These are phyloP conservation scores for Paramecium caudatum DNA, from an alignment of 73 alveolate species.

Conservation along the genomic window DNA sequence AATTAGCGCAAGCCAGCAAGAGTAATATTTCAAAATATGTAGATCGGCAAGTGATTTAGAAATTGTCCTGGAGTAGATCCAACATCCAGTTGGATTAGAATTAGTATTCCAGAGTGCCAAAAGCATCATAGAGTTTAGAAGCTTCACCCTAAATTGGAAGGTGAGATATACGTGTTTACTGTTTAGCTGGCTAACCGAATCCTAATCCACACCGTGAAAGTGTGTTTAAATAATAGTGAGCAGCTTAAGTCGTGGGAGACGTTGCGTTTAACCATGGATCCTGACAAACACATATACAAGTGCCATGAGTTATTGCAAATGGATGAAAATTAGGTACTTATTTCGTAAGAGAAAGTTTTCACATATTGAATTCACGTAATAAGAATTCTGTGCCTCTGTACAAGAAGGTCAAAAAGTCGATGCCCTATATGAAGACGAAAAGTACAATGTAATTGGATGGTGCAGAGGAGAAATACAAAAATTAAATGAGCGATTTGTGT, in stretches of 20 bases:
- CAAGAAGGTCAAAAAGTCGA: slow-evolving; percentile 81
- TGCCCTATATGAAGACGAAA: slow-evolving; percentile 84
- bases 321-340: not conserved
- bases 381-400: slow-evolving; percentile 83
- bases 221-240: slow-evolving; percentile 39
- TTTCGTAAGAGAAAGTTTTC: slow-evolving; percentile 18
- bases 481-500: slow-evolving; percentile 67
- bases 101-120: slow-evolving; percentile 27
- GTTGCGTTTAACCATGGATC: not conserved
- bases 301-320: slow-evolving; percentile 16
- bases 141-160: not conserved
- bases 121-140: slow-evolving; percentile 40
- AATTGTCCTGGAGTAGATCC: not conserved
- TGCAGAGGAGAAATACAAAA: slow-evolving; percentile 77
- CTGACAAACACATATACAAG: slow-evolving; percentile 23
- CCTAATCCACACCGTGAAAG: slow-evolving; percentile 11
- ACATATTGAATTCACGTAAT: slow-evolving; percentile 48
- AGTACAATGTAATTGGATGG: slow-evolving; percentile 82
- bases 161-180: not conserved
- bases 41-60: slow-evolving; percentile 2
- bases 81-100: slow-evolving; percentile 17
- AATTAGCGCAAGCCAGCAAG: slow-evolving; percentile 7
- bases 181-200: slow-evolving; percentile 9
- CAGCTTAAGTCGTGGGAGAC: slow-evolving; percentile 56
- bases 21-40: not conserved